A percentile compares a stretch with the other conserved stretches of the same genome.
Evolutionary conservation across 306 rosid genomes (phyloP).

Genomic region (Lablab purpureus): DNA sequence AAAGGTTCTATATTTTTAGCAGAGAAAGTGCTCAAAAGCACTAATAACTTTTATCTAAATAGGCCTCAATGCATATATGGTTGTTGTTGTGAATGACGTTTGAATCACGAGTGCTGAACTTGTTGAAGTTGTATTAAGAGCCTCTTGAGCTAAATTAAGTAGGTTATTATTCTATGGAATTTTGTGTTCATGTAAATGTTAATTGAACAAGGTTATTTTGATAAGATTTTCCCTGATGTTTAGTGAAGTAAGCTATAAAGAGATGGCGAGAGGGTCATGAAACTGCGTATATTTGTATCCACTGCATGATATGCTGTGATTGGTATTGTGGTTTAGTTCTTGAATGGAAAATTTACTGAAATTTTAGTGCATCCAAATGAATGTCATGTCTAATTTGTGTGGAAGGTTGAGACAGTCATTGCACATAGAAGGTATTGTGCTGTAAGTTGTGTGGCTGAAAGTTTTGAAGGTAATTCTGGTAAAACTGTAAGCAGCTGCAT

Average conservation of each 20-base stretch:
- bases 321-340: neutral
- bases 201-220: neutral
- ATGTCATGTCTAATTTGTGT: neutral
- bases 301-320: neutral
- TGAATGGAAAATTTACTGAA: neutral
- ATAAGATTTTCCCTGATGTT: neutral
- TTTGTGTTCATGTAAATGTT: neutral
- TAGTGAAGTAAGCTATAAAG: neutral
- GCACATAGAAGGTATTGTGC: neutral
- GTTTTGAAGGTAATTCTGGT: conserved; percentile 12
- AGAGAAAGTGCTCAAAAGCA: too few species aligned
- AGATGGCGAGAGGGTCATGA: neutral
- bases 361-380: conserved; percentile 15
- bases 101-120: neutral
- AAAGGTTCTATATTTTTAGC: too few species aligned
- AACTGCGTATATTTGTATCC: neutral
- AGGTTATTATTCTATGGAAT: neutral
- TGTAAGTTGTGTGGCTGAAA: neutral
- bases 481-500: neutral
- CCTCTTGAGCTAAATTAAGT: neutral
- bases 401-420: conserved; percentile 1
- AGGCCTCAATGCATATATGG: neutral
- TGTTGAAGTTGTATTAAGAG: neutral
- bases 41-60: too few species aligned
- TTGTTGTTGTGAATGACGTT: neutral